phyloP scores from a whole-genome alignment of 306 rosid species.

The Cucurbita maxima region DNA sequence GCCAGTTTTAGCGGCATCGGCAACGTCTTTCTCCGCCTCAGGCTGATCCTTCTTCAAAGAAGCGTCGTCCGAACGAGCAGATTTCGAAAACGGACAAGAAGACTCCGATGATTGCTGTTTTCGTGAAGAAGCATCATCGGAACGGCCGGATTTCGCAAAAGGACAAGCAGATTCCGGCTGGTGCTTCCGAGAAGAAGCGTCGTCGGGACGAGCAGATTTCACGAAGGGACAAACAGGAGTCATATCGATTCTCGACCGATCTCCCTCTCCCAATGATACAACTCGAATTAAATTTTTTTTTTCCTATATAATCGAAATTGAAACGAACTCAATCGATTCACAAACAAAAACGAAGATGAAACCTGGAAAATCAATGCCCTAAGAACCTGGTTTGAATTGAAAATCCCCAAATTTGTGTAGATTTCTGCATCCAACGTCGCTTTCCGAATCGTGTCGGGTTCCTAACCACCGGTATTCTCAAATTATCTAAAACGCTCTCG shows the following conservation, averaged over 20 bases:
- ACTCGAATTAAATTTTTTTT: background rate
- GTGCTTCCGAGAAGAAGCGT: constrained; percentile 16
- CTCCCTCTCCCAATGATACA: background rate
- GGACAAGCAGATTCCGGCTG: constrained; percentile 48
- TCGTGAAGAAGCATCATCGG: constrained; percentile 39
- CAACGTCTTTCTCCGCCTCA: background rate
- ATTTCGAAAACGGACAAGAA: background rate
- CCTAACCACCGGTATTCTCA: background rate
- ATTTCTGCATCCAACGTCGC: background rate
- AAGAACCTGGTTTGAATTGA: background rate
- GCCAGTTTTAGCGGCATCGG: constrained; percentile 1
- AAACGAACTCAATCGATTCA: background rate
- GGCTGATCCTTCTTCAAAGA: background rate
- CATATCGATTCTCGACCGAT: constrained; percentile 26
- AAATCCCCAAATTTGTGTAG: background rate
- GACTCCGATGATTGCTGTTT: constrained; percentile 3
- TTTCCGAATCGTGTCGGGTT: background rate
- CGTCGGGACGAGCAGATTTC: constrained; percentile 73
- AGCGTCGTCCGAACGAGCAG: background rate
- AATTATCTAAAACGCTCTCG: background rate
- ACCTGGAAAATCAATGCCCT: constrained; percentile 1
- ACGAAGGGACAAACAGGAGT: constrained; percentile 87
- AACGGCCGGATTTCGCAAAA: constrained; percentile 69
- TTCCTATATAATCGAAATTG: background rate
- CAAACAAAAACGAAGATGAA: background rate